Base-by-base conservation (phyloP, 306 rosid species). In the Macrotyloma uniflorum region DNA sequence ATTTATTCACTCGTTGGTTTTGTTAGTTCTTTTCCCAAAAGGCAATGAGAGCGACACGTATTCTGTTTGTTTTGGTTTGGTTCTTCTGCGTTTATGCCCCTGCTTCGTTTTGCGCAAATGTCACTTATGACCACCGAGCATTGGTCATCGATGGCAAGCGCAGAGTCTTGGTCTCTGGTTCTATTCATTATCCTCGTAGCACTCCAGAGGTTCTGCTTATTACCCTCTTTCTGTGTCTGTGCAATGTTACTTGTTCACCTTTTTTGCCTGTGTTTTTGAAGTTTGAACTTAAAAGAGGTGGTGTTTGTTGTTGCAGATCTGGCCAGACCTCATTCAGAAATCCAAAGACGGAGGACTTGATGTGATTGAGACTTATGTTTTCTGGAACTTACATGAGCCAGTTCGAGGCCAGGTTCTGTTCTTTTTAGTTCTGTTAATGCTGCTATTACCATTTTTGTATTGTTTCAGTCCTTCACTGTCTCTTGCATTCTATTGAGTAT, bases 171-270 rank as follows among this genome's bases (percentile, higher is more conserved):
- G 74, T 93, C 38, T 93, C 98, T 32, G 99, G 99, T 80, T 91
- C 99, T 33, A 91, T 95, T 87, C 98, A 93, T 84, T 95, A 95
- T 46, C 99, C 99, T 75, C 93, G 99, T 12, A 95, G 97, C 85
- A 91, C 98, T 67, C 98, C 99, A 0, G 85, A 91, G 87, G 99
- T 90, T 30, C 0, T 69, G 7, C 59, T 63, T 26, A 32, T 33
- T 33, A 4, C 10, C 24, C 8, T 67, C 1, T 78, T 7, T 38
- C 28, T 54, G 0, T 46, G 8, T 67, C 2, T 18, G 40, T 57
- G 32, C 15, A 23, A 4, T 12, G 33, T 15, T 38, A 6, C n/a
- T 2, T 8, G 43, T 8, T 38, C 6, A 24, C 1, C 2, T 26
- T n/a, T 11, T 28, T 62, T 16, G 40, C 2, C 13, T 38, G 46